Conservation (phyloP, 257 asterid genomes). For the Nicotiana paniculata region DNA sequence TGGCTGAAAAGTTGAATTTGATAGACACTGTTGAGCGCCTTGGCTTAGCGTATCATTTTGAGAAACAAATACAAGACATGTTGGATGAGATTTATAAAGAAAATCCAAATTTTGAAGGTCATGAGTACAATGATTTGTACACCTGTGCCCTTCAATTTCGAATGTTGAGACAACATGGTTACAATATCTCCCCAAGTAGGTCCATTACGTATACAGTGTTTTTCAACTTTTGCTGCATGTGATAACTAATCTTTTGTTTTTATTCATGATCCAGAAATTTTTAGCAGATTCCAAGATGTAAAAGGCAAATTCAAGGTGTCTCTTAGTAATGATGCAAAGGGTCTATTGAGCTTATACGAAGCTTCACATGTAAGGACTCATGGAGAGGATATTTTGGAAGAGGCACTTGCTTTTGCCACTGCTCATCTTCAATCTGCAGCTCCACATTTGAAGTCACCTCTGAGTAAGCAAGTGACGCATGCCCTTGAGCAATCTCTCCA, state of each 20-base stretch:
- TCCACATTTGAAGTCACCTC: constrained; percentile 8
- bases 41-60: constrained; percentile 31
- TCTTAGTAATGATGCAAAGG: neutral
- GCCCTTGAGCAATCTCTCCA: constrained; percentile 26
- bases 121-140: constrained; percentile 6
- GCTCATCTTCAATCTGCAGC: constrained; percentile 13
- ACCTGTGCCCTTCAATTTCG: constrained; percentile 25
- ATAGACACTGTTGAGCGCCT: constrained; percentile 32
- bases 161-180: constrained; percentile 37
- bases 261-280: constrained; percentile 8
- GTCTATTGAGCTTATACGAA: constrained; percentile 26
- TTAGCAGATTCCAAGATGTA: constrained; percentile 22
- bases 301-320: constrained; percentile 13
- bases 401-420: constrained; percentile 14
- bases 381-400: constrained; percentile 27
- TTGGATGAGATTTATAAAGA: neutral
- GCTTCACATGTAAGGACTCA: constrained; percentile 32
- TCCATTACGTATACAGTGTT: neutral
- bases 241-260: neutral
- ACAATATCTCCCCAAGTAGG: constrained; percentile 28
- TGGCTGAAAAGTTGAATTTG: constrained; percentile 14
- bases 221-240: no score
- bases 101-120: neutral
- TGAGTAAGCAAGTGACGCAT: constrained; percentile 20
- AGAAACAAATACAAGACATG: constrained; percentile 25